Conservation (phyloP, 768 basidiomycete genomes). For the Lyophyllum semitale region DNA sequence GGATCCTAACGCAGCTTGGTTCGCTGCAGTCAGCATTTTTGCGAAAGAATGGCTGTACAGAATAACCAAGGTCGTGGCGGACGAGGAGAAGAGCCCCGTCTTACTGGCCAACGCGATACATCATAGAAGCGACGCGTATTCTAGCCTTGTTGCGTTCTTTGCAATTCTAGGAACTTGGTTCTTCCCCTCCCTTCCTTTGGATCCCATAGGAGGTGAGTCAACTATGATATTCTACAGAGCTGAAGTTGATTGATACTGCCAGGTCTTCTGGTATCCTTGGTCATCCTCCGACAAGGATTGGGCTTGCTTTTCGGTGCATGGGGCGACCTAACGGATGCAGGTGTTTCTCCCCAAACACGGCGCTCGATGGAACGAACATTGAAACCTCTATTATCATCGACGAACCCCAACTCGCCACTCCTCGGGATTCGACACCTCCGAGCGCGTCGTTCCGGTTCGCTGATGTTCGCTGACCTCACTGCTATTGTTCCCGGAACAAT, state of each 20-base stretch:
- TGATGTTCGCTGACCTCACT: constrained; percentile 81
- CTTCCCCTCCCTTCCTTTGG: constrained; percentile 84
- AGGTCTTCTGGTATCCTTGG: constrained; percentile 88
- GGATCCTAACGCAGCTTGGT: constrained; percentile 97
- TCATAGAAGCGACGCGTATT: constrained; percentile 96
- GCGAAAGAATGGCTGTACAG: constrained; percentile 94
- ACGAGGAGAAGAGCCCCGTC: constrained; percentile 89
- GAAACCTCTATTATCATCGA: constrained; percentile 47
- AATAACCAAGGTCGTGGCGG: constrained; percentile 85
- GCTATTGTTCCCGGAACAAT: constrained; percentile 65
- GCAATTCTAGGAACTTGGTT: constrained; percentile 91
- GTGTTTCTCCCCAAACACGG: constrained; percentile 61
- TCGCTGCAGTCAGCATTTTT: constrained; percentile 79
- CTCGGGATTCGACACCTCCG: constrained; percentile 57
- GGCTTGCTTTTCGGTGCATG: constrained; percentile 68
- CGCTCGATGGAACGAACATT: constrained; percentile 56
- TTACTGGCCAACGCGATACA: constrained; percentile 95
- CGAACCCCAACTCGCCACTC: constrained; percentile 34
- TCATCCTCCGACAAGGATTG: constrained; percentile 82
- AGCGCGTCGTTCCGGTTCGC: constrained; percentile 77
- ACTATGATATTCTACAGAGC: neutral
- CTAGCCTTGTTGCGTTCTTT: constrained; percentile 85
- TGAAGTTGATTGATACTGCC: neutral
- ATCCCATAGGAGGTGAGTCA: constrained; percentile 85
- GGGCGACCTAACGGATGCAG: constrained; percentile 83